Percentiles rank a stretch among this genome's conserved stretches.
Conservation (phyloP, 371 early-diverging fungal genomes). For the Mortierella sp. region DNA sequence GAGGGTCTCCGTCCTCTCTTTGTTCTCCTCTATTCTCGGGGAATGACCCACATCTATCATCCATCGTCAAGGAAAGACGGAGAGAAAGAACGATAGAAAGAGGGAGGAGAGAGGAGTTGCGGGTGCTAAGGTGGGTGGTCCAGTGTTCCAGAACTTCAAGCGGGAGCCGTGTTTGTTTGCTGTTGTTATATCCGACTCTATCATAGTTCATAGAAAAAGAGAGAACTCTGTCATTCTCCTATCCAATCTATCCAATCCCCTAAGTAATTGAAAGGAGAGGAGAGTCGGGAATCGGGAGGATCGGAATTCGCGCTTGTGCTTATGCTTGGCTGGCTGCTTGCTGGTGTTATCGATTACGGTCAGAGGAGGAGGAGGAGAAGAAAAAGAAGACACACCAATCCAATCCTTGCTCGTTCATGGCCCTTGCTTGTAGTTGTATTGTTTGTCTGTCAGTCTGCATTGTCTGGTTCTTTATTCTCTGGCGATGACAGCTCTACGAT, state of each 20-base stretch:
- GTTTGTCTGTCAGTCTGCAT: no score
- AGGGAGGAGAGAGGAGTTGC: background rate
- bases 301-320: background rate
- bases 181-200: no score
- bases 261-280: background rate
- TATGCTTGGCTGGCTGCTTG: no score
- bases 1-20: background rate
- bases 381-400: no score
- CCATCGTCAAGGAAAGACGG: background rate
- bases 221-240: no score
- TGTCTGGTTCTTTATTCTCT: background rate
- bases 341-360: no score
- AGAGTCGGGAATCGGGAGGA: constrained; percentile 1
- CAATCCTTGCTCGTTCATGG: no score
- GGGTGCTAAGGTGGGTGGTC: background rate
- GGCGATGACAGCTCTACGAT: background rate
- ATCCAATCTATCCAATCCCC: no score
- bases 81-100: background rate
- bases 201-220: no score
- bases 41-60: background rate
- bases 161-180: no score
- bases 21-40: background rate
- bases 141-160: background rate
- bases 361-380: no score
- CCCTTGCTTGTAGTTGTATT: no score